phyloP scores from a whole-genome alignment of 352 stramenopile species.

The Globisporangium takayamanum region DNA sequence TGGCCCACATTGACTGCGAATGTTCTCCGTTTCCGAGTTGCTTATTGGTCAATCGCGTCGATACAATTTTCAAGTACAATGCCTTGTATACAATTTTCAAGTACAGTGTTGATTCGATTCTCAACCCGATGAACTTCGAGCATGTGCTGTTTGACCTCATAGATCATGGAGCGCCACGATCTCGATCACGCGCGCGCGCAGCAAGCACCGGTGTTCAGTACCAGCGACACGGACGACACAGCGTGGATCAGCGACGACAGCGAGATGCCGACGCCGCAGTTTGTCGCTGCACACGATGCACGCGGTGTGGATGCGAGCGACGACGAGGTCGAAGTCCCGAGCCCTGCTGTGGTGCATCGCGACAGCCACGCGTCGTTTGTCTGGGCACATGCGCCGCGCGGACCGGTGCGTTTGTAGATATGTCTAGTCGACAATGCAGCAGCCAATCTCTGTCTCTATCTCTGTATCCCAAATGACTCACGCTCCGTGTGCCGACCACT shows the following conservation, averaged over 20 bases:
- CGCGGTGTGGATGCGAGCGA: slow-evolving; percentile 4
- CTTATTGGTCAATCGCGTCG: too few relatives aligned
- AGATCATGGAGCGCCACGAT: too few relatives aligned
- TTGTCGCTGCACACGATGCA: slow-evolving; percentile 4
- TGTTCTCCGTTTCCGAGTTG: too few relatives aligned
- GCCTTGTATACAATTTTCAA: too few relatives aligned
- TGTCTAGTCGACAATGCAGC: too few relatives aligned
- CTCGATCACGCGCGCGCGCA: too few relatives aligned
- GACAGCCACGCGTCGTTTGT: slow-evolving; percentile 10
- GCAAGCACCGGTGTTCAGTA: neutral
- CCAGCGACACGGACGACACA: neutral
- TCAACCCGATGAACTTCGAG: too few relatives aligned
- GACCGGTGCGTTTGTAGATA: neutral
- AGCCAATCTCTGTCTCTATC: neutral
- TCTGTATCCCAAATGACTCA: neutral
- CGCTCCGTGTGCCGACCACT: neutral
- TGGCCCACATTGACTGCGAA: too few relatives aligned
- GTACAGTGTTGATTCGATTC: too few relatives aligned
- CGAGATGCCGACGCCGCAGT: neutral
- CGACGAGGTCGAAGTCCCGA: slow-evolving; percentile 2
- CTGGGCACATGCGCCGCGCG: neutral
- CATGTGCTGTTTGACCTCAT: too few relatives aligned
- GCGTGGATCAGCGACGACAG: neutral
- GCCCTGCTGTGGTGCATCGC: neutral
- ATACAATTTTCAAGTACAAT: too few relatives aligned